phyloP scores from a whole-genome alignment of 106 monocot genomes.

The Acorus gramineus region DNA sequence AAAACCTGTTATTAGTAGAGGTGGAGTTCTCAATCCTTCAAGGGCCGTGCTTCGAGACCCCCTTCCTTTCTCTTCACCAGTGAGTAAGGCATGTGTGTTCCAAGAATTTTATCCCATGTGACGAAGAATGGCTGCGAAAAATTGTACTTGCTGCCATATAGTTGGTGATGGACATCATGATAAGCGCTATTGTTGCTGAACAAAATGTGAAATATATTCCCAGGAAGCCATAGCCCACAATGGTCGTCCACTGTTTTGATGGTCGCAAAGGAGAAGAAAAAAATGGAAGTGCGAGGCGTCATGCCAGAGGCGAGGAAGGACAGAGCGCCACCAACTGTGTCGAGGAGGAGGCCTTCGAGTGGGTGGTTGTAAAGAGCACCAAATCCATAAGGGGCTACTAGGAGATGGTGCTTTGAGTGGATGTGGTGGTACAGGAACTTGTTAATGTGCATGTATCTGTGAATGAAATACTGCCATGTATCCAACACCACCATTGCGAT shows the following conservation, averaged over 20 bases:
- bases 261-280: slow-evolving; percentile 52
- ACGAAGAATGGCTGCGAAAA: slow-evolving; percentile 46
- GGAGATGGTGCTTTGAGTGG: slow-evolving; percentile 45
- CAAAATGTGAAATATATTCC: slow-evolving; percentile 31
- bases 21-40: background rate
- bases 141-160: slow-evolving; percentile 42
- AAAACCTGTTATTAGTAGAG: too few relatives aligned
- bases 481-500: slow-evolving; percentile 29
- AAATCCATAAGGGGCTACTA: slow-evolving; percentile 37
- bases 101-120: slow-evolving; percentile 33
- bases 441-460: slow-evolving; percentile 47
- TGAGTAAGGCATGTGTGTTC: slow-evolving; percentile 28
- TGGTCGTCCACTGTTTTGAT: slow-evolving; percentile 50
- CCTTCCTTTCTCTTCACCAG: slow-evolving; percentile 26
- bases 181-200: slow-evolving; percentile 54
- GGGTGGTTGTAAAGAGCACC: slow-evolving; percentile 61
- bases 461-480: slow-evolving; percentile 51
- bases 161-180: slow-evolving; percentile 52
- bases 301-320: slow-evolving; percentile 41
- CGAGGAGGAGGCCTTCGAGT: slow-evolving; percentile 34
- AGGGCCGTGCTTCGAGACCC: slow-evolving; percentile 18
- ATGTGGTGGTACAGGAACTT: slow-evolving; percentile 47
- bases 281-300: slow-evolving; percentile 38
- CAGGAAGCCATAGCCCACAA: slow-evolving; percentile 46
- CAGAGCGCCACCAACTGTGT: slow-evolving; percentile 37